A percentile compares a stretch with the other conserved stretches of the same genome.
Conservation (phyloP, 768 basidiomycete genomes). For the Baorangia bicolor region DNA sequence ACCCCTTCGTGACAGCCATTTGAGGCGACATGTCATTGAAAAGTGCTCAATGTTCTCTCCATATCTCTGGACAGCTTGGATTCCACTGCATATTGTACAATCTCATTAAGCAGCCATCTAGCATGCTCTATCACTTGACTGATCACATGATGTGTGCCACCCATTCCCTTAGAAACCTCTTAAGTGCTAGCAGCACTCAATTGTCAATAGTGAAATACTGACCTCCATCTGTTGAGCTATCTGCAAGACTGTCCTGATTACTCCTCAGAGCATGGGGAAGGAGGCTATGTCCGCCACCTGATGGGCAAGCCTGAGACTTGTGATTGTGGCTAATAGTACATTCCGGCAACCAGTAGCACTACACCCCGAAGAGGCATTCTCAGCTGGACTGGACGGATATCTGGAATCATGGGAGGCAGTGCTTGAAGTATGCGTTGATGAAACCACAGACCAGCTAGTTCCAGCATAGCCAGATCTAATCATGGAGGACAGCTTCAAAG, state of each 20-base stretch:
- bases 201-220: background rate
- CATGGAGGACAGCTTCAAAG: too few relatives aligned
- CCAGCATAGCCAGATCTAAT: background rate
- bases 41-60: background rate
- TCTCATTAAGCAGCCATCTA: conserved; percentile 14
- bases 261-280: conserved; percentile 3
- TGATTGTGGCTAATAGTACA: background rate
- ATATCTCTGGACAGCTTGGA: background rate
- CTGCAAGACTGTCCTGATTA: conserved; percentile 7
- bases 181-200: background rate
- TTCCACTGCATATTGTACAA: background rate
- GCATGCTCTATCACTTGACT: conserved; percentile 12
- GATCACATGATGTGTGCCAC: conserved; percentile 13
- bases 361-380: conserved; percentile 3
- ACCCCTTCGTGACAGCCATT: too few relatives aligned
- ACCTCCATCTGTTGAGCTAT: conserved; percentile 12
- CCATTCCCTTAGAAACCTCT: conserved; percentile 3
- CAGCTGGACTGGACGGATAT: background rate
- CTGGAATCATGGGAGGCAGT: background rate
- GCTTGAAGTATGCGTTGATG: background rate
- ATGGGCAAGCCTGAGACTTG: conserved; percentile 4
- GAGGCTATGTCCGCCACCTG: conserved; percentile 5
- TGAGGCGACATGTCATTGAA: conserved; percentile 1
- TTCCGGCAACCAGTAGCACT: background rate
- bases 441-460: background rate